A percentile compares a stretch with the other conserved stretches of the same genome.
These are phyloP conservation scores for Rhododendron vialii DNA, from an alignment of 148 eudicot species.

Conservation along the genomic window DNA sequence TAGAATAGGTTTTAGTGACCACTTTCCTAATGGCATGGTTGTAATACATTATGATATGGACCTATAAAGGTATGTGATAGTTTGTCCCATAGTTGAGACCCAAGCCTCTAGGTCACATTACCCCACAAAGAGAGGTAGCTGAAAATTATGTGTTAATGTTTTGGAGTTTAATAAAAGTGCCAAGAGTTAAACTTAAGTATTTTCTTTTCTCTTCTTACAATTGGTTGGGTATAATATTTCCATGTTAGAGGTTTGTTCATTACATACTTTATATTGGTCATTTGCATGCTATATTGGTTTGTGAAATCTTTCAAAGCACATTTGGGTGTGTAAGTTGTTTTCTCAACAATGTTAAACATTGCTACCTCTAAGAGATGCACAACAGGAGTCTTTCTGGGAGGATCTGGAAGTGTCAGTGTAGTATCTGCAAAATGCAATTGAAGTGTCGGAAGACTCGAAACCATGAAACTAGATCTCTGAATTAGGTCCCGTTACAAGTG, in stretches of 20 bases:
- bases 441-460: neutral
- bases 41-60: neutral
- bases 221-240: neutral
- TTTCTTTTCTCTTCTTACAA: neutral
- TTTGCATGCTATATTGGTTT: neutral
- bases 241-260: neutral
- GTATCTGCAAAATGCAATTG: neutral
- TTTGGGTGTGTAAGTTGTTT: neutral
- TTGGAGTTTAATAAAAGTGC: neutral
- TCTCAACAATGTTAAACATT: neutral
- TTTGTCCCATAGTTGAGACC: neutral
- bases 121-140: neutral
- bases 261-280: neutral
- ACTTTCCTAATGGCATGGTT: neutral
- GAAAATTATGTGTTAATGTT: neutral
- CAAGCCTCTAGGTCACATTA: neutral
- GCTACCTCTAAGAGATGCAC: neutral
- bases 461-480: neutral
- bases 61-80: neutral
- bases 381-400: no score
- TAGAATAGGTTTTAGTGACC: neutral
- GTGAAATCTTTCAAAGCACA: neutral
- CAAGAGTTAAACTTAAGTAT: neutral
- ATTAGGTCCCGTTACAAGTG: neutral
- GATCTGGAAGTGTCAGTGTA: neutral